Base-by-base conservation (phyloP, 106 monocot species). In the Posidonia australis region DNA sequence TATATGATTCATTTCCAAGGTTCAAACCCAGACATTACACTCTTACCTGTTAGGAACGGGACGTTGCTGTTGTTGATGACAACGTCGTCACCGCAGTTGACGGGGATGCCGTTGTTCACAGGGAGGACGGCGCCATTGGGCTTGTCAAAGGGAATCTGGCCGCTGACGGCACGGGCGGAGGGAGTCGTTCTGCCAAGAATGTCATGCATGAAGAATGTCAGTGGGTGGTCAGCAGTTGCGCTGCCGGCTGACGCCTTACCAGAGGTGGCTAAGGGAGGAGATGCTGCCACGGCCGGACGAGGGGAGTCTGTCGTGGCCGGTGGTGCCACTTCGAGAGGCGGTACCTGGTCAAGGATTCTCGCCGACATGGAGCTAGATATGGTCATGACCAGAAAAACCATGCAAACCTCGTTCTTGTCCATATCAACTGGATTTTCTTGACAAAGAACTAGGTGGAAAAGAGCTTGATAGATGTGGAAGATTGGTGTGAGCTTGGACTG, bases 171-270 rank as follows among this genome's bases (percentile, higher is more conserved):
- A 16, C 60, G 60, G 14, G 60, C 32, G 6, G 60, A 60, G 9
- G 60, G 60, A 28, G 27, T 60, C n/a, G 60, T 60, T 5, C 60
- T 28, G 2, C 60, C 60, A 0, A 60, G 27, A 28, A 60, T 60
- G 31, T 60, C 60, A 10, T 60, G 60, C 60, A 60, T 60, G n/a
- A 60, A 60, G n/a, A 60, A 60, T 17, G 60, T 60, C 18, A 60
- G 28, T 18, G 27, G 6, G 30, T 56, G 55, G 25, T 56, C 49
- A 20, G 49, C 17, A 1, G n/a, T 51, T n/a, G n/a, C n/a, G n/a
- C n/a, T n/a, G n/a, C n/a, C n/a, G n/a, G n/a, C n/a, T n/a, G n/a
- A n/a, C 0, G 13, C 55, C 10, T 20, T 13, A 24, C 13, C 25
- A 21, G 55, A 56, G 55, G 55, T 27, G 55, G 25, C 22, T 12